Conservation (phyloP, 2,329 filamentous ascomycete genomes). For the Cordyceps pruinosa region DNA sequence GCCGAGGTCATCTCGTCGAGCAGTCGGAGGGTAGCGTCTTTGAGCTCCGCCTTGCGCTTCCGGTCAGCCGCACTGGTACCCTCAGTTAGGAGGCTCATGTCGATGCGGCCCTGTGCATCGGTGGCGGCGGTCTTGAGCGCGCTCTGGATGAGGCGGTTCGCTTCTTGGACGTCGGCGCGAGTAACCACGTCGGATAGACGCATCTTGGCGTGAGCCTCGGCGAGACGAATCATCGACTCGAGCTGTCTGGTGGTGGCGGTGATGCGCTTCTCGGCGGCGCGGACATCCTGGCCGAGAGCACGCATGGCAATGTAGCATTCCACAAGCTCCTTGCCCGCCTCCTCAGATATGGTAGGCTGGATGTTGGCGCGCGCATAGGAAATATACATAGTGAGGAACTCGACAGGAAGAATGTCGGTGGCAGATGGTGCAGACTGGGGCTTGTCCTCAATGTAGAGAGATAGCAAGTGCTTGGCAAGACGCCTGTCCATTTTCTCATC, state of each 20-base stretch:
- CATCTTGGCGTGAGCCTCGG: slow-evolving; percentile 98
- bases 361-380: slow-evolving; percentile 86
- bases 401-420: slow-evolving; percentile 79
- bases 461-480: slow-evolving; percentile 84
- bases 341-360: slow-evolving; percentile 72
- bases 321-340: slow-evolving; percentile 77
- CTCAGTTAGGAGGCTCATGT: slow-evolving; percentile 92
- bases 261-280: slow-evolving; percentile 87
- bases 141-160: slow-evolving; percentile 84
- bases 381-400: slow-evolving; percentile 94
- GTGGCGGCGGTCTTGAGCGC: slow-evolving; percentile 97
- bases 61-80: slow-evolving; percentile 88
- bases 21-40: slow-evolving; percentile 65
- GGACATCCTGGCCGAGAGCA: slow-evolving; percentile 80
- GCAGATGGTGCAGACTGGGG: slow-evolving; percentile 72
- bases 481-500: slow-evolving; percentile 86
- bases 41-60: slow-evolving; percentile 74
- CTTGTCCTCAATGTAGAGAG: slow-evolving; percentile 93
- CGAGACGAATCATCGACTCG: slow-evolving; percentile 95
- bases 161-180: slow-evolving; percentile 76
- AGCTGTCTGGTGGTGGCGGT: slow-evolving; percentile 95
- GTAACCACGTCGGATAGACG: slow-evolving; percentile 72
- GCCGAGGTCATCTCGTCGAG: slow-evolving; percentile 73
- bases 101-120: slow-evolving; percentile 84
- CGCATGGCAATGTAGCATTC: slow-evolving; percentile 91